These are phyloP conservation scores for Apiospora kogelbergensis DNA, from an alignment of 2,329 filamentous ascomycete species.

Conservation along the genomic window DNA sequence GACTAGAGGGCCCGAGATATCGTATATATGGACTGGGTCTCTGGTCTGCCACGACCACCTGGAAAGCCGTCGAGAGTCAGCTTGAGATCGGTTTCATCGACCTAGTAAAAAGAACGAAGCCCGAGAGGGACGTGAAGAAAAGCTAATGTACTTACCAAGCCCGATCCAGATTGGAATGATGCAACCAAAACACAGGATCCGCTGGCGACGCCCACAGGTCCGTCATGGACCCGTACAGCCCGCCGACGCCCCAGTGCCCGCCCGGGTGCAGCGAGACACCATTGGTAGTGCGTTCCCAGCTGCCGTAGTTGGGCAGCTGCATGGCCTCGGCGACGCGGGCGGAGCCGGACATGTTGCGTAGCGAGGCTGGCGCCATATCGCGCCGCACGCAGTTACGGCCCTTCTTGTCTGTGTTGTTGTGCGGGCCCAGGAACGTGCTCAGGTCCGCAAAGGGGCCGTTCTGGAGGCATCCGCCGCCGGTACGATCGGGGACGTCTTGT, in stretches of 20 bases:
- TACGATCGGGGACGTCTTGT: slow-evolving; percentile 5
- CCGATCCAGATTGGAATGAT: slow-evolving; percentile 12
- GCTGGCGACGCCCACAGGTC: slow-evolving; percentile 10
- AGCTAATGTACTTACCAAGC: slow-evolving; percentile 7
- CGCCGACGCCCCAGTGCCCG: slow-evolving; percentile 13
- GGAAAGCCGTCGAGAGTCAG: not conserved
- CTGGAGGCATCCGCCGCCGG: slow-evolving; percentile 2
- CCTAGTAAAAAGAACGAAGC: too few species aligned
- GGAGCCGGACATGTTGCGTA: not conserved
- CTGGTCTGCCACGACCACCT: slow-evolving; percentile 13
- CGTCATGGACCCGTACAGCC: slow-evolving; percentile 13
- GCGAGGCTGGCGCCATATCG: not conserved
- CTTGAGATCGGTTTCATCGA: too few species aligned
- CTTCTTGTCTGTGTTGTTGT: not conserved
- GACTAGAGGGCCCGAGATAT: slow-evolving; percentile 12
- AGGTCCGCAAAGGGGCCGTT: slow-evolving; percentile 6
- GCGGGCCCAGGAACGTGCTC: not conserved
- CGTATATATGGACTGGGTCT: slow-evolving; percentile 6
- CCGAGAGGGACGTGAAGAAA: too few species aligned
- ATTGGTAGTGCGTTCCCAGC: not conserved
- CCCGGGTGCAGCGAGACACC: slow-evolving; percentile 7
- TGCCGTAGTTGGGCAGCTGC: not conserved
- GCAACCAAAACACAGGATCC: slow-evolving; percentile 13
- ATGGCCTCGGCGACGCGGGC: not conserved
- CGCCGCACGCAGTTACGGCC: not conserved